These are phyloP conservation scores for Drosera spatulata DNA, from an alignment of 179 eudicot species.

Conservation along the genomic window DNA sequence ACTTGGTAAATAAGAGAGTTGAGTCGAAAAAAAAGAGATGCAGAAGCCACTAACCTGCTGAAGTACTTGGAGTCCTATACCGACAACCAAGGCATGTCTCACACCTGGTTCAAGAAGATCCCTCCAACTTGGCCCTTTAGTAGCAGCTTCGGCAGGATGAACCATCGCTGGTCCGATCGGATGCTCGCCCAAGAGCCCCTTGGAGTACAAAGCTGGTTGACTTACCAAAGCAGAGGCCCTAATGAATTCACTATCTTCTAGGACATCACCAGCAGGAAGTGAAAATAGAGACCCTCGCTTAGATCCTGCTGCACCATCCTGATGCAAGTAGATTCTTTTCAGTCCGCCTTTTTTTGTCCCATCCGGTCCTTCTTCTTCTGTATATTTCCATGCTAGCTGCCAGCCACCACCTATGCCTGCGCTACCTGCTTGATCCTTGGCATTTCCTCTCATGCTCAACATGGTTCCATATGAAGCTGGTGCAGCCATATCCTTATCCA, in stretches of 20 bases:
- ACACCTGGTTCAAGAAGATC: slow-evolving; percentile 41
- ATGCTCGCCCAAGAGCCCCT: slow-evolving; percentile 16
- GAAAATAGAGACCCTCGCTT: slow-evolving; percentile 34
- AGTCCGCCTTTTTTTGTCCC: slow-evolving; percentile 20
- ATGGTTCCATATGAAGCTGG: slow-evolving; percentile 17
- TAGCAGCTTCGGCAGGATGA: slow-evolving; percentile 23
- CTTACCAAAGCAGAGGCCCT: slow-evolving; percentile 42
- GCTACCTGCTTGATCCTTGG: slow-evolving; percentile 22
- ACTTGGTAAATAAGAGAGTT: too few species aligned
- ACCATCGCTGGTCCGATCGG: slow-evolving; percentile 14
- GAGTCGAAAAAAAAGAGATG: too few species aligned
- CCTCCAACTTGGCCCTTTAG: slow-evolving; percentile 33
- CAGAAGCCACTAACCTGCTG: slow-evolving; percentile 23
- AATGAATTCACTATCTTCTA: slow-evolving; percentile 22
- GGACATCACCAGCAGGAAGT: slow-evolving; percentile 16
- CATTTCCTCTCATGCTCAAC: slow-evolving; percentile 17
- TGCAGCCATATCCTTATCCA: slow-evolving; percentile 10
- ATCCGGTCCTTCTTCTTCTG: slow-evolving; percentile 16
- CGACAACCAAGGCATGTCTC: slow-evolving; percentile 33
- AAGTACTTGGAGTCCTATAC: slow-evolving; percentile 33
- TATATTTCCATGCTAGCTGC: slow-evolving; percentile 36
- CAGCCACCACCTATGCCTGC: slow-evolving; percentile 49
- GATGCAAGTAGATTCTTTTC: slow-evolving; percentile 31
- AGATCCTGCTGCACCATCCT: slow-evolving; percentile 32
- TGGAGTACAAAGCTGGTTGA: slow-evolving; percentile 22